Percentiles rank a stretch among this genome's conserved stretches.
These are phyloP conservation scores for Jimgerdemannia flammicorona DNA, from an alignment of 192 early-diverging fungal species.

Conservation along the genomic window DNA sequence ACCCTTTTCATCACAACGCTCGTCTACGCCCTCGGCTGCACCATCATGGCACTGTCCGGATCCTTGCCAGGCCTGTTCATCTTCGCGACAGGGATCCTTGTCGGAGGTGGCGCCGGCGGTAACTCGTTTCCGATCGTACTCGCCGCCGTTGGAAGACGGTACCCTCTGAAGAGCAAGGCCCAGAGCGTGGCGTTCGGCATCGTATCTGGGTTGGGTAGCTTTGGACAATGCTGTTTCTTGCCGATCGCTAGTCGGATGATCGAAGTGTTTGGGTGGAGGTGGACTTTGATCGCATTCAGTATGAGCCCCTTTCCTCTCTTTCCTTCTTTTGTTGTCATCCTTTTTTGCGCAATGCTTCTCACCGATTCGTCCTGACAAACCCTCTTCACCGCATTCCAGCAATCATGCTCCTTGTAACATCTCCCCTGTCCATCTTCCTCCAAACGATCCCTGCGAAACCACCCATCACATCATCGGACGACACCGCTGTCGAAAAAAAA, in stretches of 20 bases:
- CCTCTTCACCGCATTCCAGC: too few relatives aligned
- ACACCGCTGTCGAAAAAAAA: background rate
- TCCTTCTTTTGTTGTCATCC: background rate
- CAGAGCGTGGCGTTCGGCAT: slow-evolving; percentile 27
- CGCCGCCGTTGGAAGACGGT: slow-evolving; percentile 21
- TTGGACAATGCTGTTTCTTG: slow-evolving; percentile 32
- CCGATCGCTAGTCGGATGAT: slow-evolving; percentile 24
- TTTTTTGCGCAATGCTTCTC: too few relatives aligned
- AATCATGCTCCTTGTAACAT: background rate
- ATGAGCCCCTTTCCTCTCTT: background rate
- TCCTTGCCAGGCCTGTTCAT: slow-evolving; percentile 18
- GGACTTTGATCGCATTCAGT: slow-evolving; percentile 22
- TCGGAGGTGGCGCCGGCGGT: slow-evolving; percentile 25
- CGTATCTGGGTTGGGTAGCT: slow-evolving; percentile 30
- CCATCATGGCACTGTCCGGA: slow-evolving; percentile 2
- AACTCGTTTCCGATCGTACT: slow-evolving; percentile 29
- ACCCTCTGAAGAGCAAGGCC: slow-evolving; percentile 11
- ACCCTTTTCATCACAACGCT: slow-evolving; percentile 1
- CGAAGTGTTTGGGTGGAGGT: slow-evolving; percentile 16
- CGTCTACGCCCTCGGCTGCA: background rate
- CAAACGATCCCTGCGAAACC: slow-evolving; percentile 5
- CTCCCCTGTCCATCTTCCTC: slow-evolving; percentile 17
- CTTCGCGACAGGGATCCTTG: slow-evolving; percentile 18
- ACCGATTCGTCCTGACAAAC: too few relatives aligned
- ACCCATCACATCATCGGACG: background rate